Conservation (phyloP, 495 filamentous ascomycete genomes). For the Talaromyces wortmannii region DNA sequence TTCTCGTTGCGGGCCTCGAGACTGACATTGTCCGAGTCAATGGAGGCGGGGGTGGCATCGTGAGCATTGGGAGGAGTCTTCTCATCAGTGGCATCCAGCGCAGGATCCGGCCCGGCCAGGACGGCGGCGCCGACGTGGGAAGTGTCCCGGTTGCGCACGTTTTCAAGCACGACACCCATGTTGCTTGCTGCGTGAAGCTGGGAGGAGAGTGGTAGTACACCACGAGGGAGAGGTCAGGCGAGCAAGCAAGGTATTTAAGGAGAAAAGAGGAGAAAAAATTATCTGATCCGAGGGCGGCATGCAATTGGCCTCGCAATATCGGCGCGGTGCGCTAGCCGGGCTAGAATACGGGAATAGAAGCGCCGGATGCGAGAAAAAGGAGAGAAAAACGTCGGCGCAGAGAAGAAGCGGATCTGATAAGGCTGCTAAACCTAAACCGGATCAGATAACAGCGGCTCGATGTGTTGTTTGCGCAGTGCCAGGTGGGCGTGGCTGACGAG, state of each 20-base stretch:
- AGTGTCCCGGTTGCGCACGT: constrained; percentile 2
- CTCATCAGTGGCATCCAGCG: constrained; percentile 3
- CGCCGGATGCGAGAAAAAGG: neutral
- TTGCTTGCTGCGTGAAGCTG: neutral
- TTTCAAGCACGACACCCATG: constrained; percentile 1
- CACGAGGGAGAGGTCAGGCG: no score
- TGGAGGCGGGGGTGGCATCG: neutral
- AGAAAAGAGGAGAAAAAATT: neutral
- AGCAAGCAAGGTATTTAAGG: neutral
- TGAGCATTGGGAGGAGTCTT: neutral
- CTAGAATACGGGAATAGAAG: neutral
- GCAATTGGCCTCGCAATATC: no score
- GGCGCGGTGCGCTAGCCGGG: no score
- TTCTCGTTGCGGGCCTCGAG: constrained; percentile 16
- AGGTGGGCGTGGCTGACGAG: no score
- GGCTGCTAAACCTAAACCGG: neutral
- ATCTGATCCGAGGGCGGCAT: no score
- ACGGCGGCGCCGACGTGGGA: constrained; percentile 1
- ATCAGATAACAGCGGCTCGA: neutral
- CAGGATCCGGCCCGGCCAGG: neutral
- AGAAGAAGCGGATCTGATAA: neutral
- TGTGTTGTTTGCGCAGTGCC: no score
- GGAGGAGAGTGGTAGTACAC: neutral
- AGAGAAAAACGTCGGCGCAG: neutral
- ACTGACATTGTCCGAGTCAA: constrained; percentile 8